Conservation (phyloP, 2,329 filamentous ascomycete species). For the Penicillium hesseltinei region DNA sequence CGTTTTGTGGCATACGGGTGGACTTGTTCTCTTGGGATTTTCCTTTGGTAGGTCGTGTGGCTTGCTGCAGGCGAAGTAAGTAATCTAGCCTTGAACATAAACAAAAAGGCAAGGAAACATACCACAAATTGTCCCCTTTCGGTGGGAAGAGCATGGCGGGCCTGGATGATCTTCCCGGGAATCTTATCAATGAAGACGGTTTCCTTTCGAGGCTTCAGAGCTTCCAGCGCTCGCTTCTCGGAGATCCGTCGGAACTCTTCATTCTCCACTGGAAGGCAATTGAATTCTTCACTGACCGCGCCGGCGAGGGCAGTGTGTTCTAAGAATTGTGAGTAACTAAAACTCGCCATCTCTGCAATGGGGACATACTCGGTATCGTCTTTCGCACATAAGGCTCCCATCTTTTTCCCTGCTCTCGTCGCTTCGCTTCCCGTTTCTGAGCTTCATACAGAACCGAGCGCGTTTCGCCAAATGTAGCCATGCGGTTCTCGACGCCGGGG, state of each 20-base stretch:
- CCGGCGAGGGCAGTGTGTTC: conserved; percentile 77
- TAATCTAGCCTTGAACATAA: conserved; percentile 4
- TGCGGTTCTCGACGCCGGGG: conserved; percentile 64
- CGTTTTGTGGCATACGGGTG: conserved; percentile 83
- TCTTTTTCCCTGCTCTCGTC: conserved; percentile 52
- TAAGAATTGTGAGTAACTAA: conserved; percentile 32
- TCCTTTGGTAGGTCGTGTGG: conserved; percentile 53
- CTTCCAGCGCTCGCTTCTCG: conserved; percentile 56
- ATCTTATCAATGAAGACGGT: conserved; percentile 51
- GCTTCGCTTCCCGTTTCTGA: conserved; percentile 45
- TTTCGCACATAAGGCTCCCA: conserved; percentile 58
- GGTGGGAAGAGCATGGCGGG: conserved; percentile 52
- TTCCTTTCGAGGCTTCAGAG: conserved; percentile 59
- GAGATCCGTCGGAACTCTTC: conserved; percentile 66
- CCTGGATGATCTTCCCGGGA: conserved; percentile 55
- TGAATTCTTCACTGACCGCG: conserved; percentile 72
- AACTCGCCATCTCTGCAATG: background rate
- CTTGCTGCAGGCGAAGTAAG: conserved; percentile 39
- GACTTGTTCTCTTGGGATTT: conserved; percentile 73
- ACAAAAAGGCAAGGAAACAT: conserved; percentile 21
- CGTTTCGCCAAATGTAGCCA: conserved; percentile 44
- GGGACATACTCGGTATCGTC: conserved; percentile 65
- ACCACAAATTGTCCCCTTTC: conserved; percentile 46
- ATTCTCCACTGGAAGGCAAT: conserved; percentile 70
- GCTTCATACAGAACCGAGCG: conserved; percentile 48